Evolutionary conservation across 2,329 filamentous ascomycete species (phyloP).

Genomic region (Apiospora aurea): DNA sequence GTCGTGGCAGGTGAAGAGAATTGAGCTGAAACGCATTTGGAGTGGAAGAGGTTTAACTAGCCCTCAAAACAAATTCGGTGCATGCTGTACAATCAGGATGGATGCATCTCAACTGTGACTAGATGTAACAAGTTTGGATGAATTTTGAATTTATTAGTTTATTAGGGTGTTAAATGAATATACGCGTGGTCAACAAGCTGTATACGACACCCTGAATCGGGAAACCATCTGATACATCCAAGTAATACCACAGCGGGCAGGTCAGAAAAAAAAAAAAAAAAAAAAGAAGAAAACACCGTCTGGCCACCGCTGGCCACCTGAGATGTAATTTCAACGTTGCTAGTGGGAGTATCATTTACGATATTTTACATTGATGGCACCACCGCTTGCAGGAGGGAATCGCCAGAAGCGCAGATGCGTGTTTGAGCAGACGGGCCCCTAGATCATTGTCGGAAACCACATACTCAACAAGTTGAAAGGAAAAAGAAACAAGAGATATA

Average conservation of each 20-base stretch:
- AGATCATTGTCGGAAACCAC: not conserved
- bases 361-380: not conserved
- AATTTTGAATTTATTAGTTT: not conserved
- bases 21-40: not conserved
- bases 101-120: not conserved
- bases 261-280: not conserved
- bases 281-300: not conserved
- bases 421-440: not conserved
- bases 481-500: not conserved
- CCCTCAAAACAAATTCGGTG: not conserved
- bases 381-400: not conserved
- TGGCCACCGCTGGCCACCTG: not conserved
- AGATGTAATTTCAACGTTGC: not conserved
- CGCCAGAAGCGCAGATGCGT: not conserved
- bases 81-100: not conserved
- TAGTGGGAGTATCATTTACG: not conserved
- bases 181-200: not conserved
- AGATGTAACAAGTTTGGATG: not conserved
- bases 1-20: not conserved
- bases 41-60: not conserved
- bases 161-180: not conserved
- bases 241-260: not conserved
- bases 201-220: not conserved
- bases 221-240: not conserved
- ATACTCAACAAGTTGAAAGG: not conserved